Evolutionary conservation across 1,284 basidiomycete genomes (phyloP).

Genomic region (Coriolopsis trogii): DNA sequence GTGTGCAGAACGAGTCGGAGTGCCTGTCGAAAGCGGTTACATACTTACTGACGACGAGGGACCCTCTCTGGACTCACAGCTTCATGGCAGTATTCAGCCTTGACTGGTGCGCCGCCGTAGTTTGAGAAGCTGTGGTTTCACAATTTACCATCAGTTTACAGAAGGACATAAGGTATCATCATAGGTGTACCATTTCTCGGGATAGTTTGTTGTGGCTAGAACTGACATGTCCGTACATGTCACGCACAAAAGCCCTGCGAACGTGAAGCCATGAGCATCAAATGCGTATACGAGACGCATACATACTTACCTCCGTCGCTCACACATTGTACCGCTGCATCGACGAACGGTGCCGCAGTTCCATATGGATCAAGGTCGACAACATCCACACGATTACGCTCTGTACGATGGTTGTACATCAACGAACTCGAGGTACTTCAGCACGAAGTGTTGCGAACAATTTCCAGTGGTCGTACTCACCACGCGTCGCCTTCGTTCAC

Average conservation of each 20-base stretch:
- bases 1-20: conserved; percentile 89
- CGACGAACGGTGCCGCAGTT: conserved; percentile 95
- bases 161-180: not conserved
- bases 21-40: conserved; percentile 50
- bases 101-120: conserved; percentile 93
- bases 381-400: conserved; percentile 82
- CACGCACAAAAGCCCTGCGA: conserved; percentile 84
- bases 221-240: conserved; percentile 98
- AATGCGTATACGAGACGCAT: not conserved
- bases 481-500: conserved; percentile 95
- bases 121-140: conserved; percentile 83
- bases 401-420: conserved; percentile 89
- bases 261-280: not conserved
- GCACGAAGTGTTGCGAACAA: not conserved
- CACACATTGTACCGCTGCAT: conserved; percentile 93
- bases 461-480: conserved; percentile 41
- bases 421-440: conserved; percentile 59
- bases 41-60: not conserved
- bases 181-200: conserved; percentile 88
- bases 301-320: conserved; percentile 77
- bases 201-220: conserved; percentile 91
- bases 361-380: conserved; percentile 98
- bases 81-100: conserved; percentile 95
- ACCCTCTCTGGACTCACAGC: conserved; percentile 43
- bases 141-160: not conserved